Evolutionary conservation across 2,329 filamentous ascomycete species (phyloP).

Genomic region (Aspergillus calidoustus): DNA sequence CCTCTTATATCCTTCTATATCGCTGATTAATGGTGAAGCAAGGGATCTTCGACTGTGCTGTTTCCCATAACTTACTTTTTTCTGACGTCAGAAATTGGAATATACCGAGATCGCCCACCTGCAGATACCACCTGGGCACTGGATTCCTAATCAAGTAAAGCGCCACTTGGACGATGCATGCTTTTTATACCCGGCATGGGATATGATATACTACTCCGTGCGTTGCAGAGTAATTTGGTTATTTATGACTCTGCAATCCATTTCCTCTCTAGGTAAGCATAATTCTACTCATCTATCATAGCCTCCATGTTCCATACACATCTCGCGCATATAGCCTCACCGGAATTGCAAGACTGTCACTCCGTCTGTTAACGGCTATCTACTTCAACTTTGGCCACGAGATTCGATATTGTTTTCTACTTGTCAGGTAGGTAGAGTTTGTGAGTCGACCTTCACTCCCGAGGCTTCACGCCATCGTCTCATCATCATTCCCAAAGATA

Average conservation of each 20-base stretch:
- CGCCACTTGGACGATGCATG: background rate
- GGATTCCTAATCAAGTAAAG: background rate
- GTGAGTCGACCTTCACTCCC: too few species aligned
- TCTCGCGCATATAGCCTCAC: background rate
- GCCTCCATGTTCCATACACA: background rate
- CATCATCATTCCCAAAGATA: too few species aligned
- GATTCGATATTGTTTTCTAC: background rate
- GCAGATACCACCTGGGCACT: background rate
- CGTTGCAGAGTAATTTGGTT: too few species aligned
- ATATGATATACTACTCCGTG: background rate
- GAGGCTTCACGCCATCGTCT: too few species aligned
- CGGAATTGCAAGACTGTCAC: background rate
- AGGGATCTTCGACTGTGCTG: background rate
- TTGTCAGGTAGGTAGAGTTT: too few species aligned
- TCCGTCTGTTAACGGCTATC: too few species aligned
- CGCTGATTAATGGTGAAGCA: background rate
- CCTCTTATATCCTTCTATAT: background rate
- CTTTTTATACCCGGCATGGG: background rate
- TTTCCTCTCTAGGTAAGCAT: too few species aligned
- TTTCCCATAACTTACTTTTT: background rate
- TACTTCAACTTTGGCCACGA: background rate
- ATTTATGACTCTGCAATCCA: too few species aligned
- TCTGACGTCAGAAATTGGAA: background rate
- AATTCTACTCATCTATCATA: too few species aligned
- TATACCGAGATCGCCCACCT: background rate